Evolutionary conservation across 2,329 filamentous ascomycete species (phyloP), one percentile per base, ranked within the genome.

Genomic region (Thielaviopsis ethacetica): DNA sequence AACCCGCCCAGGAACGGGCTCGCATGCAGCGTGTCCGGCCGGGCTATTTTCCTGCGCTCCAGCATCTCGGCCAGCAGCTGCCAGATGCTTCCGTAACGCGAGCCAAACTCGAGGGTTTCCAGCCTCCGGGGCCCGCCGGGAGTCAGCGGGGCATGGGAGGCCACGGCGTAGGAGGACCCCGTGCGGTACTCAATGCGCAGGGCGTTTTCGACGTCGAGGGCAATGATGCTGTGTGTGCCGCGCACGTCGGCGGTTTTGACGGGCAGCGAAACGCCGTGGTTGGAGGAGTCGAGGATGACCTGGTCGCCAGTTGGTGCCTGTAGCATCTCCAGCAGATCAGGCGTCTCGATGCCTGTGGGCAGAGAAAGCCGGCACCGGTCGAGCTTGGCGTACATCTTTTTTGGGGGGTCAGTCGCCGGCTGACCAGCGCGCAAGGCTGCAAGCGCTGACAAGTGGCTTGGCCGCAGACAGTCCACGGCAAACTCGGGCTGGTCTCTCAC

Each of bases 1-100:
- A 95, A 83, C 0, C 90, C 90, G 56, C 88, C 90, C 70, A 87
- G 82, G 67, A 95, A 95, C 0, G 86, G 61, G 12, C 47, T 57
- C 7, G 22, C 13, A 27, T 27, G 66, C 64, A 4, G 65, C 63
- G 4, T 65, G 59, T 10, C 59, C 59, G 17, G 54, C 61, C 7
- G 64, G 41, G 9, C 59, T 9, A 68, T 61, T 49, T 55, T 67
- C 41, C 71, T 63, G 5, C 62, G 63, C 49, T 69, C 65, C 65
- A 71, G 68, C 53, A 77, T 77, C 5, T 73, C 71, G 0, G 77
- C 73, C 12, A 81, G 65, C 47, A 80, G 65, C 38, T 76, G 72
- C 78, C 79, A 82, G 9, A 80, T 71, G 10, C 69, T 69, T 54
- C 70, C 63, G 5, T 53, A 59, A 6, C 54, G 54, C 1, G 57